phyloP scores from a whole-genome alignment of 176 grass and related monocot species.

The Juncus inflexus region DNA sequence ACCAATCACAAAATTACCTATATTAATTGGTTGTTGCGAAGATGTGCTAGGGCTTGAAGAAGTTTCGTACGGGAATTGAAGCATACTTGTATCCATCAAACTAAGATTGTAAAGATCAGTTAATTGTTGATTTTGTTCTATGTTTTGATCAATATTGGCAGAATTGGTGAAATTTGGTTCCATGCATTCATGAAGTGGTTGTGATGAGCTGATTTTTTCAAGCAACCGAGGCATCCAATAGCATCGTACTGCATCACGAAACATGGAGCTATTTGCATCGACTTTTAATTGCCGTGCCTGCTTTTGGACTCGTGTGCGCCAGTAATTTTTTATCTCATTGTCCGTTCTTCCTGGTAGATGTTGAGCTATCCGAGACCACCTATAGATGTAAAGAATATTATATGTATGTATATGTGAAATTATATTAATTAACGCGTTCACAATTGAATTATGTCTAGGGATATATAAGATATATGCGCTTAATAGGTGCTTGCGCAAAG shows the following conservation, averaged over 20 bases:
- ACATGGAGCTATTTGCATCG: slow-evolving; percentile 81
- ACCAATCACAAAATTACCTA: slow-evolving; percentile 7
- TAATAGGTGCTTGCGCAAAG: too few species aligned
- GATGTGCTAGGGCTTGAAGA: slow-evolving; percentile 46
- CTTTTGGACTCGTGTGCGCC: slow-evolving; percentile 87
- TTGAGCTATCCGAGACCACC: slow-evolving; percentile 89
- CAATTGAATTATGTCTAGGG: too few species aligned
- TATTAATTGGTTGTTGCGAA: slow-evolving; percentile 35
- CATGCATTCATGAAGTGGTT: slow-evolving; percentile 5
- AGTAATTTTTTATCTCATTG: slow-evolving; percentile 99
- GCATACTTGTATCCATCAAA: slow-evolving; percentile 10
- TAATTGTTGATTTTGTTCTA: neutral
- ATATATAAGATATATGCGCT: too few species aligned
- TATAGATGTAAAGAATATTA: slow-evolving; percentile 4
- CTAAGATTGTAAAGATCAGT: neutral
- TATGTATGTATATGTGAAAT: too few species aligned
- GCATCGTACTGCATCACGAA: slow-evolving; percentile 77
- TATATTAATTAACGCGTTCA: too few species aligned
- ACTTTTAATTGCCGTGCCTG: slow-evolving; percentile 89
- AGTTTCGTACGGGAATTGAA: slow-evolving; percentile 2
- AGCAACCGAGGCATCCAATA: slow-evolving; percentile 90
- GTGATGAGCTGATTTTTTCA: slow-evolving; percentile 55
- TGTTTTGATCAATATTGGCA: neutral
- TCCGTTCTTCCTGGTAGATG: slow-evolving; percentile 75
- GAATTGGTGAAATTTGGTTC: neutral